phyloP scores from a whole-genome alignment of 306 rosid genomes.

The Sophora flavescens region DNA sequence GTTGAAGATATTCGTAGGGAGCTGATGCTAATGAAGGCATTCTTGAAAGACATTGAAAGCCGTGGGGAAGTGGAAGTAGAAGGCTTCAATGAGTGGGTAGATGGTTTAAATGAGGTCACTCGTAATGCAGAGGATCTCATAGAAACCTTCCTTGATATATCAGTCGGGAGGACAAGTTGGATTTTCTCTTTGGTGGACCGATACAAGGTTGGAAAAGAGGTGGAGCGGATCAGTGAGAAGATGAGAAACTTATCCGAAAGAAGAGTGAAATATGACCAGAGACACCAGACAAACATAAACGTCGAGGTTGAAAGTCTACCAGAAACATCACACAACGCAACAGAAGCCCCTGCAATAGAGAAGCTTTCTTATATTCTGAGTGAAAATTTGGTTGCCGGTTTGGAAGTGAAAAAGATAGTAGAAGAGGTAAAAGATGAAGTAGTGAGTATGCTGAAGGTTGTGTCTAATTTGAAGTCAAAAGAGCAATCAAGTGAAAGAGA shows the following conservation, averaged over 20 bases:
- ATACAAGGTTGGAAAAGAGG: not conserved
- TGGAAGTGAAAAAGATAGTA: not conserved
- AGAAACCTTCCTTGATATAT: constrained; percentile 17
- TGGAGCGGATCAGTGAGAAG: not conserved
- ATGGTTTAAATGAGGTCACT: not conserved
- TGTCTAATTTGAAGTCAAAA: not conserved
- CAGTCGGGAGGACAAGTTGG: constrained; percentile 12
- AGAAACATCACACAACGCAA: not conserved
- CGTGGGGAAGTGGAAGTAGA: too few relatives aligned
- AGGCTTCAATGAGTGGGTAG: not conserved
- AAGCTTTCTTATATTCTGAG: constrained; percentile 18
- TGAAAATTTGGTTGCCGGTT: not conserved
- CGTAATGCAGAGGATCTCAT: constrained; percentile 16
- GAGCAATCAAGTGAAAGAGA: constrained; percentile 17
- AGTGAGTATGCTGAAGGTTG: not conserved
- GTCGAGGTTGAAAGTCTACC: constrained; percentile 7
- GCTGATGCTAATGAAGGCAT: constrained; percentile 36
- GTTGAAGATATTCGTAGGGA: constrained; percentile 5
- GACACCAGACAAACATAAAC: not conserved
- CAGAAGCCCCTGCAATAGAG: not conserved
- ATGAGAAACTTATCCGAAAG: not conserved
- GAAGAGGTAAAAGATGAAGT: not conserved
- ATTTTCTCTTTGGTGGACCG: not conserved
- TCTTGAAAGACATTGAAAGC: constrained; percentile 21
- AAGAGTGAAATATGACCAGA: not conserved